Evolutionary conservation across 163 green algal species (phyloP), one percentile per base, ranked within the genome.

Genomic region (Scenedesmus sp.): DNA sequence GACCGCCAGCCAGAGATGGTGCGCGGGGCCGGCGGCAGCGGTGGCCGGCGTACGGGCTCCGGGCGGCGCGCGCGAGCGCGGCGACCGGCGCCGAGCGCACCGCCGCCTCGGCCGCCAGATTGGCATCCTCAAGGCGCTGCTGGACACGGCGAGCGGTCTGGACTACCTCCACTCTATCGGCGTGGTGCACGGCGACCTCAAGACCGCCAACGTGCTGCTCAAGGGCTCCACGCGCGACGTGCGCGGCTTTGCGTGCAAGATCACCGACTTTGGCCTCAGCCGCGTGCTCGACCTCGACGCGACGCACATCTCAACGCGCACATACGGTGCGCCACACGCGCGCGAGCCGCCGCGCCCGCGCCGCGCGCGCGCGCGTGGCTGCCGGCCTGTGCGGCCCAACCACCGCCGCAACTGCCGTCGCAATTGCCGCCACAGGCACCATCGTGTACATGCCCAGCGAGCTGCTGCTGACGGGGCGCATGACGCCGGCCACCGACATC

Each of bases 161-260:
- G 63, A 80, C 50, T 89, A 91, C 82, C 82, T 93, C 48, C 89
- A 93, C 79, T 71, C 56, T n/a, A 73, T 81, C 44, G 71, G 83
- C 69, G 73, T 92, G 31, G 63, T 93, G 47, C 89, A 93, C 63
- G 87, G 86, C 53, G 85, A 93, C 75, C 83, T 93, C 29, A 91
- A 85, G 42, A 63, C 57, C n/a, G 39, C 44, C 10, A 79, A 79
- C 45, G 57, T 79, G 44, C 60, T 79, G 71, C 57, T 79, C 57
- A 79, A 79, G 71, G 66, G 66, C 47, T 63, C 45, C 29, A 47
- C 66, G 31, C 22, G 24, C 6, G 53, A 60, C 24, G 45, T 63
- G 15, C 77, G 84, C 14, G 67, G 72, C 28, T 91, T 88, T 54
- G 65, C 80, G 5, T 85, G 78, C 81, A 91, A 93, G 83, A 83